phyloP scores from a whole-genome alignment of 129 eudicot species.

The Pseudognaphalium luteoalbum region DNA sequence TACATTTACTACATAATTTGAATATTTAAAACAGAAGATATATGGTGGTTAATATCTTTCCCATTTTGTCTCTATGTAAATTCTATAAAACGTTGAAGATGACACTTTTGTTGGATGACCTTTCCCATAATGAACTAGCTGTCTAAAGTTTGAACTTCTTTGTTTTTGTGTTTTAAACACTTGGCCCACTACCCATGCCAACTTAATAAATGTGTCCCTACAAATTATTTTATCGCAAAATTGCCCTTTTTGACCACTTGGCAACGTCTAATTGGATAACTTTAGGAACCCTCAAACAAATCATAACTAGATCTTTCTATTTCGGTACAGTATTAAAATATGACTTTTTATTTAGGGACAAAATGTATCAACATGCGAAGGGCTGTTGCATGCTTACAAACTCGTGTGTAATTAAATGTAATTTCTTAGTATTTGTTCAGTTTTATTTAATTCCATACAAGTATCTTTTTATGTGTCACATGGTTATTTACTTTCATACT shows the following conservation, averaged over 20 bases:
- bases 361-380: too few species aligned
- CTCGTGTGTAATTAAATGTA: too few species aligned
- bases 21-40: constrained; percentile 5
- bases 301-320: constrained; percentile 24
- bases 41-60: constrained; percentile 34
- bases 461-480: too few species aligned
- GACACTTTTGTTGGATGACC: constrained; percentile 48
- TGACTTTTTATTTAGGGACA: not conserved
- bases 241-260: constrained; percentile 10
- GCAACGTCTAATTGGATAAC: constrained; percentile 14
- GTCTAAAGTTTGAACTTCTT: not conserved
- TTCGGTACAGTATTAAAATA: constrained; percentile 20
- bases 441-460: too few species aligned
- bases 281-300: not conserved
- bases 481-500: too few species aligned
- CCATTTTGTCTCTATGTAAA: constrained; percentile 27
- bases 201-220: constrained; percentile 7
- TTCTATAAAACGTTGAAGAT: constrained; percentile 28
- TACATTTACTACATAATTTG: not conserved
- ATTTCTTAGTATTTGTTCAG: too few species aligned
- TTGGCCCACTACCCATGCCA: constrained; percentile 22
- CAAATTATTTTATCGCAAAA: constrained; percentile 21
- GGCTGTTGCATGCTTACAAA: too few species aligned
- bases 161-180: too few species aligned
- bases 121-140: constrained; percentile 36